Conservation (phyloP, 345 rosid species). For the Xanthoceras sorbifolium region DNA sequence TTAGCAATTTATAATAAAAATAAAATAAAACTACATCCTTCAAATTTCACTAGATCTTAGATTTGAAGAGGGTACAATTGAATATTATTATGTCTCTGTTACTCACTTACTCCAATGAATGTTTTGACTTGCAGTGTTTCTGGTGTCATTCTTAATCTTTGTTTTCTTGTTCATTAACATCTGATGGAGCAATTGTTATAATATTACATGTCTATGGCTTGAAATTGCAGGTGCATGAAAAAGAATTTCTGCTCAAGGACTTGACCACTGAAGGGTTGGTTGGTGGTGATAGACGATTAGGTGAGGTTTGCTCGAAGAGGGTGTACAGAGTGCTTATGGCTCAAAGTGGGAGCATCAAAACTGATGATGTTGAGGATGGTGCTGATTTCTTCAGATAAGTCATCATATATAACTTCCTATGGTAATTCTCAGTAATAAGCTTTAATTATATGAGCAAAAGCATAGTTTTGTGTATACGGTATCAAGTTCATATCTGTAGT, state of each 20-base stretch:
- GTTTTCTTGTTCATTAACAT: background rate
- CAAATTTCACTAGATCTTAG: background rate
- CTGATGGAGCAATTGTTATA: background rate
- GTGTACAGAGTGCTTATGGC: slow-evolving; percentile 88
- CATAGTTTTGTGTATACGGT: background rate
- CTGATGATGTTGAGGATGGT: slow-evolving; percentile 88
- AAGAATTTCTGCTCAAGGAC: slow-evolving; percentile 83
- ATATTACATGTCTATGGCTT: background rate
- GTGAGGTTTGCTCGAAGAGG: slow-evolving; percentile 85
- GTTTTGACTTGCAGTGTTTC: background rate
- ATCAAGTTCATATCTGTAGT: background rate
- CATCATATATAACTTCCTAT: background rate
- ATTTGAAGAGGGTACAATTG: background rate
- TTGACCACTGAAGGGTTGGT: slow-evolving; percentile 68
- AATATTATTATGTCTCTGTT: background rate
- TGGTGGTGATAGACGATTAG: slow-evolving; percentile 71
- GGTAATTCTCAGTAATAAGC: background rate
- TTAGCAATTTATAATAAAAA: background rate
- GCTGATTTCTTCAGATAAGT: slow-evolving; percentile 68
- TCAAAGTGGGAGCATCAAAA: slow-evolving; percentile 60
- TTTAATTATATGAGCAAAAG: background rate
- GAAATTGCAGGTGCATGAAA: slow-evolving; percentile 71
- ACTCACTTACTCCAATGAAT: background rate
- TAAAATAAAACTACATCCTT: background rate
- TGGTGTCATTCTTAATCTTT: background rate